These are phyloP conservation scores for Artomyces pyxidatus DNA, from an alignment of 768 basidiomycete genomes.

Conservation along the genomic window DNA sequence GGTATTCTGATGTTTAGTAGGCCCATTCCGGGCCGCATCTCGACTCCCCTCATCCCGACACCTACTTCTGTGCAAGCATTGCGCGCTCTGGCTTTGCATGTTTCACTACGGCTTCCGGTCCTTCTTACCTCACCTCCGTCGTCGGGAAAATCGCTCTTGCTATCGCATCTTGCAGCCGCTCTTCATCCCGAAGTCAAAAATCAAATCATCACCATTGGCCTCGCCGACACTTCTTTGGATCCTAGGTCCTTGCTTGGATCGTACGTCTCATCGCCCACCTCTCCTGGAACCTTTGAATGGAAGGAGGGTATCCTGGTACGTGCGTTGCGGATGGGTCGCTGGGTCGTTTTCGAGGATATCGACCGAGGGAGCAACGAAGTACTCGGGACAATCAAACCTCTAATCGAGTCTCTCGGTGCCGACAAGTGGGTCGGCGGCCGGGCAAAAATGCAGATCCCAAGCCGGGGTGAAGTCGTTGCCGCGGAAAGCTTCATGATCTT, in stretches of 20 bases:
- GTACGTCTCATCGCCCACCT: conserved; percentile 78
- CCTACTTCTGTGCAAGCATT: conserved; percentile 51
- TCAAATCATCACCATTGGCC: conserved; percentile 78
- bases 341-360: conserved; percentile 90
- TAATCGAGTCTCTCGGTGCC: conserved; percentile 63
- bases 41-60: conserved; percentile 51
- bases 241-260: conserved; percentile 89
- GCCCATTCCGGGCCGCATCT: conserved; percentile 15
- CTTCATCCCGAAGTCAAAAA: conserved; percentile 54
- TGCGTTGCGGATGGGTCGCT: conserved; percentile 82
- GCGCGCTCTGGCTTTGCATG: conserved; percentile 49
- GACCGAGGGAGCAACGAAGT: conserved; percentile 89
- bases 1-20: conserved; percentile 58
- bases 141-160: conserved; percentile 76
- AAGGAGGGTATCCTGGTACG: conserved; percentile 89
- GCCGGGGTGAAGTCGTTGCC: conserved; percentile 66
- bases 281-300: conserved; percentile 91
- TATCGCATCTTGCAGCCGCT: conserved; percentile 65
- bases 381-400: conserved; percentile 76
- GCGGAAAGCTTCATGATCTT: conserved; percentile 79
- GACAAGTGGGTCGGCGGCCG: conserved; percentile 71
- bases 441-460: conserved; percentile 64
- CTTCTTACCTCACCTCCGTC: conserved; percentile 83
- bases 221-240: conserved; percentile 93
- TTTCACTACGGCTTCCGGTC: conserved; percentile 65